Evolutionary conservation across 208 protist genomes (phyloP), one percentile per base, ranked within the genome.

Genomic region (Plasmodiophora brassicae): DNA sequence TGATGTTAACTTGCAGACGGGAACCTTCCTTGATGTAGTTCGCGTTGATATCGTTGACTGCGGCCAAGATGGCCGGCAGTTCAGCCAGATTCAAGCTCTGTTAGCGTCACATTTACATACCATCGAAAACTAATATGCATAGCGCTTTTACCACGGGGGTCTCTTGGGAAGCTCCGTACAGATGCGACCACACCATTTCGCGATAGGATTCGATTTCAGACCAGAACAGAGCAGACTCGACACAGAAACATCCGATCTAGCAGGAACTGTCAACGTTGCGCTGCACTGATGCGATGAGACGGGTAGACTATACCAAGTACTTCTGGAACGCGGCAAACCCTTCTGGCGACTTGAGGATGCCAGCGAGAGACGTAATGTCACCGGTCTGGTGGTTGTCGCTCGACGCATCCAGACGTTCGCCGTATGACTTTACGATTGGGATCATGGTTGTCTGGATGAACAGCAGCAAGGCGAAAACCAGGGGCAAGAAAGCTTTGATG

Each of bases 221-320:
- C 65, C 65, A 78, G 65, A 78, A 78, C n/a, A 78, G 41, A 78
- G 32, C 32, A 5, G 65, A 78, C n/a, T 78, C 65, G 65, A 78
- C 65, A 32, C 65, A 78, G 41, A 78, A 78, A 32, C 65, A 78
- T 32, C 65, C 65, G 41, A 78, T 78, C 65, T 78, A 32, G 20
- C 41, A 57, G 32, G 41, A 44, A 78, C 20, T 5, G 5, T n/a
- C n/a, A n/a, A 36, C 10, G n/a, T 78, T 78, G 41, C 5, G 65
- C 65, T 78, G 65, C 25, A 78, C 65, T 78, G 65, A 8, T 32
- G 5, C n/a, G 14, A n/a, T n/a, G n/a, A n/a, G n/a, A n/a, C n/a
- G n/a, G n/a, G n/a, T n/a, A n/a, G n/a, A 78, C n/a, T 78, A 44
- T 78, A 78, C 65, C 65, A 78, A 32, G 41, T 78, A 78, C n/a